Percentiles rank a stretch among this genome's conserved stretches.
Conservation (phyloP, 768 basidiomycete species). For the Lentinula detonsa region DNA sequence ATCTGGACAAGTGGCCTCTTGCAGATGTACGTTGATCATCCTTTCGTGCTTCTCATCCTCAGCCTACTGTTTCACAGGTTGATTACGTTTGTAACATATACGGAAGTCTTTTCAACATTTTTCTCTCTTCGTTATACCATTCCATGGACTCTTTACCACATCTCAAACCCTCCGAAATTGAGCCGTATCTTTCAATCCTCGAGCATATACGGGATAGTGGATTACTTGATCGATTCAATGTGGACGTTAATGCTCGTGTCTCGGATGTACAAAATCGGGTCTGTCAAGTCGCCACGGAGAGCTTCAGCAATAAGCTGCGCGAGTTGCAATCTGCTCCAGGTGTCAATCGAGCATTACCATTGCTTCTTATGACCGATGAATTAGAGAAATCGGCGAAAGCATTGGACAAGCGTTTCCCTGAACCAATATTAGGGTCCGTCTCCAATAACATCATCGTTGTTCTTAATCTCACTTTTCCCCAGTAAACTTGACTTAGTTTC, state of each 20-base stretch:
- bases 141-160: constrained; percentile 71
- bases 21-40: constrained; percentile 61
- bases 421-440: constrained; percentile 73
- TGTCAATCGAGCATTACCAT: constrained; percentile 74
- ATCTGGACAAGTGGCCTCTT: constrained; percentile 70
- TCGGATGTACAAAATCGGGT: constrained; percentile 63
- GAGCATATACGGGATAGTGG: constrained; percentile 66
- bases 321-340: constrained; percentile 66
- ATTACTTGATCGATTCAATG: constrained; percentile 65
- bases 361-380: constrained; percentile 83
- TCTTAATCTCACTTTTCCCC: not conserved
- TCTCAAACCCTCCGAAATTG: constrained; percentile 66
- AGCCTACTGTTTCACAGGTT: constrained; percentile 30
- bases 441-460: not conserved
- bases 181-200: constrained; percentile 60
- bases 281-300: constrained; percentile 50
- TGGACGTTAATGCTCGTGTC: constrained; percentile 65
- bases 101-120: constrained; percentile 76
- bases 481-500: constrained; percentile 75
- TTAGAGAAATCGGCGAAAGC: constrained; percentile 81
- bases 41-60: constrained; percentile 8
- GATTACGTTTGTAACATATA: constrained; percentile 67
- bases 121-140: constrained; percentile 81
- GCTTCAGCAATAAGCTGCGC: constrained; percentile 57
- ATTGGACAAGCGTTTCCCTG: constrained; percentile 82